These are phyloP conservation scores for Penicillium dipodomyicola DNA, from an alignment of 495 filamentous ascomycete genomes.

Conservation along the genomic window DNA sequence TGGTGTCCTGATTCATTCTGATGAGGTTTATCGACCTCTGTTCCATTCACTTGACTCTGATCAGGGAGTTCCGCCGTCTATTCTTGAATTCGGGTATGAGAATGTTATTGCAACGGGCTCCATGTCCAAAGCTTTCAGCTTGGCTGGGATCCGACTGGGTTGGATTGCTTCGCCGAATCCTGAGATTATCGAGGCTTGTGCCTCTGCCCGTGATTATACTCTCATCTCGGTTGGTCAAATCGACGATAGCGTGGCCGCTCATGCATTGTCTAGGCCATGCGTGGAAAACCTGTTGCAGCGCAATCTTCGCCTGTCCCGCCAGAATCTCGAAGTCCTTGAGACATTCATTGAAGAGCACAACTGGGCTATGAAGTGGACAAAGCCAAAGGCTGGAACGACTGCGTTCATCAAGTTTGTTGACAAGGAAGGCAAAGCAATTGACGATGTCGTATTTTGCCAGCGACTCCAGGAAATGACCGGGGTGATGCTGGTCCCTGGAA, in stretches of 20 bases:
- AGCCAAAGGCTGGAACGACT: slow-evolving; percentile 78
- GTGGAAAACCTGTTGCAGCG: slow-evolving; percentile 62
- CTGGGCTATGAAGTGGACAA: slow-evolving; percentile 62
- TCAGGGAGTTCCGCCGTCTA: slow-evolving; percentile 59
- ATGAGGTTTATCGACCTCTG: slow-evolving; percentile 85
- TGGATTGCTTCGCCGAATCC: slow-evolving; percentile 71
- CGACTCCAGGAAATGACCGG: slow-evolving; percentile 63
- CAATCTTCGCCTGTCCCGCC: slow-evolving; percentile 66
- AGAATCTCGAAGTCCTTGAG: slow-evolving; percentile 64
- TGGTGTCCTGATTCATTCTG: slow-evolving; percentile 65
- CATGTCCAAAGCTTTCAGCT: slow-evolving; percentile 80
- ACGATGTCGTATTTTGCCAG: slow-evolving; percentile 69
- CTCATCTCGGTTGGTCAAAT: slow-evolving; percentile 82
- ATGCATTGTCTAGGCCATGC: slow-evolving; percentile 59
- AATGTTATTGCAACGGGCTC: slow-evolving; percentile 74
- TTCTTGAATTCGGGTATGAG: slow-evolving; percentile 65
- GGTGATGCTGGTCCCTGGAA: slow-evolving; percentile 75
- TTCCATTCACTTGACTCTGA: slow-evolving; percentile 67
- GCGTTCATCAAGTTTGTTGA: slow-evolving; percentile 70
- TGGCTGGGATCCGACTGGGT: slow-evolving; percentile 78
- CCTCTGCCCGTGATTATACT: slow-evolving; percentile 73
- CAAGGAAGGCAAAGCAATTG: slow-evolving; percentile 56
- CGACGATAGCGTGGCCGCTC: slow-evolving; percentile 74
- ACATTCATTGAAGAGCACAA: slow-evolving; percentile 57
- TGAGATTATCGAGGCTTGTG: slow-evolving; percentile 60